Evolutionary conservation across 257 asterid species (phyloP).

Genomic region (Schizonepeta tenuifolia): DNA sequence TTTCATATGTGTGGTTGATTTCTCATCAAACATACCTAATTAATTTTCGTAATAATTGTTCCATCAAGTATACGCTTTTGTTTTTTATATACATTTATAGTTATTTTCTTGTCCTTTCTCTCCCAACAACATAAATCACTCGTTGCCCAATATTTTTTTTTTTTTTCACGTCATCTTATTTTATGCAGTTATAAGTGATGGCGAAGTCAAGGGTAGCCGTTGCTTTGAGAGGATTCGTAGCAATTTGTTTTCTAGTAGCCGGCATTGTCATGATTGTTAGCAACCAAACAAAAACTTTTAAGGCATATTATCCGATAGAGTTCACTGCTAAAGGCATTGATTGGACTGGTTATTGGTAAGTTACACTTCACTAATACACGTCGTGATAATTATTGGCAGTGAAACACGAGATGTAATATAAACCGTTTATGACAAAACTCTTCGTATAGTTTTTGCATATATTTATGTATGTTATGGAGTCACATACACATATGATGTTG

Average conservation of each 20-base stretch:
- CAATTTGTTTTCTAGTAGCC: constrained; percentile 20
- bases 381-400: no score
- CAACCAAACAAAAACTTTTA: constrained; percentile 28
- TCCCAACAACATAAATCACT: neutral
- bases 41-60: no score
- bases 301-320: neutral
- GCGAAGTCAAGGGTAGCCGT: constrained; percentile 16
- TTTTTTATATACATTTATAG: no score
- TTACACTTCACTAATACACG: neutral
- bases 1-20: no score
- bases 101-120: neutral
- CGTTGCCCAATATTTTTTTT: neutral
- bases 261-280: constrained; percentile 27
- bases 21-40: no score
- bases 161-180: no score
- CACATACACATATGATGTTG: no score
- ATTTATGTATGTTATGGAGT: no score
- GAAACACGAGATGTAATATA: no score
- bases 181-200: neutral
- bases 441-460: no score
- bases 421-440: no score
- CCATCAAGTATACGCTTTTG: no score
- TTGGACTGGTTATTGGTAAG: constrained; percentile 45
- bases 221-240: constrained; percentile 17
- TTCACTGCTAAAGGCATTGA: neutral